These are phyloP conservation scores for Castanopsis chinensis DNA, from an alignment of 306 rosid genomes.

Conservation along the genomic window DNA sequence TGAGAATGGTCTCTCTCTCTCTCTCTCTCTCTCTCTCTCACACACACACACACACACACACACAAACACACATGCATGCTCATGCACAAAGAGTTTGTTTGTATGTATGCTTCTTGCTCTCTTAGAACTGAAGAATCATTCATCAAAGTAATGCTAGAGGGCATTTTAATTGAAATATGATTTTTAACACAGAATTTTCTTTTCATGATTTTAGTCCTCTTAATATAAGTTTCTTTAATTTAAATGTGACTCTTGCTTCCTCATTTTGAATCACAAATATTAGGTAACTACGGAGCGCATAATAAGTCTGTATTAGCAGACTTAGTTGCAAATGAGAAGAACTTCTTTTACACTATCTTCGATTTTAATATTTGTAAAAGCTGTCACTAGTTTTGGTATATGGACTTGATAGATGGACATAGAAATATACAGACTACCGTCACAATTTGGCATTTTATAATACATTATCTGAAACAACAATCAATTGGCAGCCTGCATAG, in stretches of 20 bases:
- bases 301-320: neutral
- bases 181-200: neutral
- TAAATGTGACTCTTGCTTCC: neutral
- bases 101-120: neutral
- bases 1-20: conserved; percentile 44
- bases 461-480: neutral
- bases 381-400: neutral
- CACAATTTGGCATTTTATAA: neutral
- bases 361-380: neutral
- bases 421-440: neutral
- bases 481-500: neutral
- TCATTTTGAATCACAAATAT: neutral
- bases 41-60: no score
- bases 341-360: neutral
- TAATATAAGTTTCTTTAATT: neutral
- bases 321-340: neutral
- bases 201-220: neutral
- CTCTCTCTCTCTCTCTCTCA: neutral
- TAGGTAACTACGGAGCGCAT: neutral
- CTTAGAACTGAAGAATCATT: neutral
- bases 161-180: neutral
- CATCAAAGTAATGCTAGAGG: neutral
- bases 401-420: neutral
- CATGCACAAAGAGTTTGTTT: neutral
- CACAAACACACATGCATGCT: neutral